Evolutionary conservation across 257 asterid genomes (phyloP), one percentile per base, ranked within the genome.

Genomic region (Solanum bulbocastanum): DNA sequence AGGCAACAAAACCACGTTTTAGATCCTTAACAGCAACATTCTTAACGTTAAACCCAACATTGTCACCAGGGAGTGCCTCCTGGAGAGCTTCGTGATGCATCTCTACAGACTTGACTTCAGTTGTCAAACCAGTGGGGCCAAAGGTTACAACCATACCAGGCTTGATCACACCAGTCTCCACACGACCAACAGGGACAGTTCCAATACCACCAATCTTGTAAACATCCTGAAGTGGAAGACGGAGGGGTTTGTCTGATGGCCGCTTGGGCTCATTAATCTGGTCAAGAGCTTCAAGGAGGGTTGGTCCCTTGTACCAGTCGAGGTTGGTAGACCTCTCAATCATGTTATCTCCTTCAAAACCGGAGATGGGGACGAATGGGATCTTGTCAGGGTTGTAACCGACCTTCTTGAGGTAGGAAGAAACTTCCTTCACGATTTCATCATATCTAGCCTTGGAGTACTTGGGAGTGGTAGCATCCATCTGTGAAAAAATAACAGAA

Each of bases 231-330:
- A 95, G 96, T 83, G 98, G 98, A 83, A 95, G 98, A 88, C 98
- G 95, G 44, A 94, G 96, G 25, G 97, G 97, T 89, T 94, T 94
- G 94, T 94, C 98, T 56, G 98, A 72, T n/a, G 98, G 98, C 88
- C 98, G 93, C 94, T 94, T 95, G 87, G 98, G 98, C 92, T 95
- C 95, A 0, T 20, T 9, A 81, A 94, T 91, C 87, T 18, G 10
- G 91, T 93, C 98, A 9, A 94, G 96, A 27, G 96, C 96, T 37
- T 94, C 98, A 12, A 93, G 95, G 82, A 94, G 98, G 88, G 96
- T 94, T 40, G 96, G 98, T 0, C 96, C 98, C 95, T 93, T 93
- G 94, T 93, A 94, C 98, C 98, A 93, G 91, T 94, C 98, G 1
- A 94, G 94, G 89, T 94, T 94, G 89, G 98, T 92, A 25, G 96